phyloP scores from a whole-genome alignment of 108 stramenopile species.

The Ochromonas danica region DNA sequence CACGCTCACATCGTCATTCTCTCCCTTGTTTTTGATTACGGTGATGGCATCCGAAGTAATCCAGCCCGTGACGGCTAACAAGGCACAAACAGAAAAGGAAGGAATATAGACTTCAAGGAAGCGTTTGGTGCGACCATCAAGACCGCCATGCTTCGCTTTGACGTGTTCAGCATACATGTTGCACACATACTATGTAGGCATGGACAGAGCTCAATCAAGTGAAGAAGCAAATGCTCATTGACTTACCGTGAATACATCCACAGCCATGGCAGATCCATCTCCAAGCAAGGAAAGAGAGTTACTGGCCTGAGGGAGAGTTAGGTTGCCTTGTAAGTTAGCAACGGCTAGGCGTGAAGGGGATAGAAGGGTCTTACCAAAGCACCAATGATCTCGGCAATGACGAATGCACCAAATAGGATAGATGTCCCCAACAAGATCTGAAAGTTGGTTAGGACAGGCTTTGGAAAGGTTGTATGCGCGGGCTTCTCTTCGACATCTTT shows the following conservation, averaged over 20 bases:
- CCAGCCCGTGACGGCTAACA: conserved; percentile 6
- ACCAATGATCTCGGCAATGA: conserved; percentile 28
- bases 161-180: conserved; percentile 31
- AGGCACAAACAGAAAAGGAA: conserved; percentile 11
- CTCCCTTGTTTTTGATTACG: neutral
- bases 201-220: neutral
- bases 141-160: conserved; percentile 2
- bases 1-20: conserved; percentile 8
- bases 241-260: conserved; percentile 37
- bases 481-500: too few relatives aligned
- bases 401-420: conserved; percentile 1
- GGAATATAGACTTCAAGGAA: conserved; percentile 25
- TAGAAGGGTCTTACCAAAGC: conserved; percentile 27
- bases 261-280: conserved; percentile 25
- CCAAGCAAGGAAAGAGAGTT: conserved; percentile 18
- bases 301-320: neutral
- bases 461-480: too few relatives aligned
- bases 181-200: neutral
- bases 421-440: neutral
- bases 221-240: neutral
- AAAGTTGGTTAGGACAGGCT: too few relatives aligned
- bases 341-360: too few relatives aligned
- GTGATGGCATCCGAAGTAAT: conserved; percentile 4
- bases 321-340: too few relatives aligned
- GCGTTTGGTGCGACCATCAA: neutral